phyloP scores from a whole-genome alignment of 257 asterid species.

The Solanum appendiculatum region DNA sequence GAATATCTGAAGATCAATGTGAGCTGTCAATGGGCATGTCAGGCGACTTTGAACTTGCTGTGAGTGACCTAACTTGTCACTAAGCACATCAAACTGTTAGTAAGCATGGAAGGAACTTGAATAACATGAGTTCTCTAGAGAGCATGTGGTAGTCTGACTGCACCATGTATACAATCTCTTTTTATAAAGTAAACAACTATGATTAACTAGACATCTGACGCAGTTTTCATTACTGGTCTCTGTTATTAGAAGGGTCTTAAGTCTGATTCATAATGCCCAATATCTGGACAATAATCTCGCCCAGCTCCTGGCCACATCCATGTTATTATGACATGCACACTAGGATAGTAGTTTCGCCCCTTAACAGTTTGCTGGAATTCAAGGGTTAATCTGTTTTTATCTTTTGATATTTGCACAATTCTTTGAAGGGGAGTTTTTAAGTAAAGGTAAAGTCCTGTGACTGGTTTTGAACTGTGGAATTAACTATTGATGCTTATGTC shows the following conservation, averaged over 20 bases:
- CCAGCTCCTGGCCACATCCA: background rate
- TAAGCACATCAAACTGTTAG: background rate
- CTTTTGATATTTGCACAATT: background rate
- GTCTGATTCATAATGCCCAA: background rate
- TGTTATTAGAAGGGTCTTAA: background rate
- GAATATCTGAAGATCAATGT: constrained; percentile 59
- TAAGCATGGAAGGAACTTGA: background rate
- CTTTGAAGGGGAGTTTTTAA: background rate
- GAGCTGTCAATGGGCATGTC: constrained; percentile 99
- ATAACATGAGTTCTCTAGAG: background rate
- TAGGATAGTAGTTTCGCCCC: background rate
- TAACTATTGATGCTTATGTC: background rate
- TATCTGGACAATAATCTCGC: background rate
- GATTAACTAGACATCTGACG: background rate
- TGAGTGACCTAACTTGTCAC: constrained; percentile 24
- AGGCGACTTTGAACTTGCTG: constrained; percentile 92
- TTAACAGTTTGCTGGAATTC: background rate
- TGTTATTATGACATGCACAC: background rate
- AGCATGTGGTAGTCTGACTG: background rate
- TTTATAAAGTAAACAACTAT: background rate
- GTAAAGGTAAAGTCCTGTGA: background rate
- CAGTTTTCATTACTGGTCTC: background rate
- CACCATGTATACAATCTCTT: background rate
- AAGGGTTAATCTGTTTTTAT: background rate
- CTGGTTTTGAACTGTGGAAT: background rate